phyloP scores from a whole-genome alignment of 2,329 filamentous ascomycete species.

The Aspergillus sp. region DNA sequence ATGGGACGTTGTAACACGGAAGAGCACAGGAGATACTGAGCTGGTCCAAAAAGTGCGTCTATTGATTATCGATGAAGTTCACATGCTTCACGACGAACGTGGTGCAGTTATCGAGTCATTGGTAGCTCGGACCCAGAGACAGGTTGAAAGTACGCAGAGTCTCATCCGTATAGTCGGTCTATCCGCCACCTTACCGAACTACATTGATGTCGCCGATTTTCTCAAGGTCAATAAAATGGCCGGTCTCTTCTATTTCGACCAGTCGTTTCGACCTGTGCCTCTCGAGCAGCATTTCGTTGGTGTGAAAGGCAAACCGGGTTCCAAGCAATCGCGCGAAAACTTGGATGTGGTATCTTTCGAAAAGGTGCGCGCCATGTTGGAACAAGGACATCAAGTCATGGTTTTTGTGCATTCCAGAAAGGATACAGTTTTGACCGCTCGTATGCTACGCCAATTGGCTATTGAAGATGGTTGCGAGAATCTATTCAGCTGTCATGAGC shows the following conservation, averaged over 20 bases:
- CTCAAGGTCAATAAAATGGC: slow-evolving; percentile 89
- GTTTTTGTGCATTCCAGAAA: slow-evolving; percentile 97
- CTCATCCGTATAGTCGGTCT: slow-evolving; percentile 93
- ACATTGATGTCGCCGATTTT: slow-evolving; percentile 93
- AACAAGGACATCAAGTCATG: slow-evolving; percentile 93
- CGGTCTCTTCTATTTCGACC: slow-evolving; percentile 94
- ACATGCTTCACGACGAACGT: slow-evolving; percentile 98
- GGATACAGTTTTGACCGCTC: slow-evolving; percentile 84
- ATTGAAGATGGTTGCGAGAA: slow-evolving; percentile 70
- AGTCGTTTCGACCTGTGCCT: slow-evolving; percentile 90
- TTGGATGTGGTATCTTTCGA: slow-evolving; percentile 82
- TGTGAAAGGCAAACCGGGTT: slow-evolving; percentile 78
- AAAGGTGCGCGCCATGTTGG: slow-evolving; percentile 90
- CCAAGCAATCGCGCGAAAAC: slow-evolving; percentile 77
- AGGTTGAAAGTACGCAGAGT: slow-evolving; percentile 96
- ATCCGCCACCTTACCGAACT: slow-evolving; percentile 93
- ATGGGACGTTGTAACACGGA: slow-evolving; percentile 97
- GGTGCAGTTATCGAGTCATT: slow-evolving; percentile 93
- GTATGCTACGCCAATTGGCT: slow-evolving; percentile 79
- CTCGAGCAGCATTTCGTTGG: slow-evolving; percentile 96
- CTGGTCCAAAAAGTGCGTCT: slow-evolving; percentile 94
- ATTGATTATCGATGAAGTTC: slow-evolving; percentile 96
- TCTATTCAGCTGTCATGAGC: slow-evolving; percentile 71
- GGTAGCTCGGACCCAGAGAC: slow-evolving; percentile 87
- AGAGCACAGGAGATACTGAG: slow-evolving; percentile 94